Evolutionary conservation across 768 basidiomycete species (phyloP).

Genomic region (Suillus weaverae): DNA sequence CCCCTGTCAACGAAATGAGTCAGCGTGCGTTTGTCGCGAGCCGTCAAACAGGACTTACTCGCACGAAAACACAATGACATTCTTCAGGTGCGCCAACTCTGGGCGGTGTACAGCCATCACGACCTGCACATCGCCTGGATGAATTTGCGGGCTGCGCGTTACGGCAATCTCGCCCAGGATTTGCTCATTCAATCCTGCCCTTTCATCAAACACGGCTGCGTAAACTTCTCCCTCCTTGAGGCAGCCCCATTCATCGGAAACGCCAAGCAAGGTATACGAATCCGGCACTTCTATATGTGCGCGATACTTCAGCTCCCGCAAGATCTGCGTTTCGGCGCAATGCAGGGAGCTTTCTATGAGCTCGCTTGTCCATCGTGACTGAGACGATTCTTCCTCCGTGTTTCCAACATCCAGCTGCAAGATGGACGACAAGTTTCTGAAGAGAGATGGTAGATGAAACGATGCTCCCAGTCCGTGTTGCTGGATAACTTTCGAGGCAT

Average conservation of each 20-base stretch:
- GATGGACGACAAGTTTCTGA: constrained; percentile 36
- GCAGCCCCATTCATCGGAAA: constrained; percentile 51
- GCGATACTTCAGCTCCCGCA: constrained; percentile 52
- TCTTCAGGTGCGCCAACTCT: constrained; percentile 41
- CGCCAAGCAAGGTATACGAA: constrained; percentile 51
- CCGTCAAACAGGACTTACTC: constrained; percentile 29
- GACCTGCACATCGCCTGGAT: constrained; percentile 47
- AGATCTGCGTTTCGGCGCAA: constrained; percentile 43
- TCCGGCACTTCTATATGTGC: constrained; percentile 51
- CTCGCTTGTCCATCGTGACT: constrained; percentile 29
- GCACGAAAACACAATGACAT: constrained; percentile 53
- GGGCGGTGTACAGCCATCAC: constrained; percentile 43
- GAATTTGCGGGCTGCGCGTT: constrained; percentile 53
- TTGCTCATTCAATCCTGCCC: constrained; percentile 21
- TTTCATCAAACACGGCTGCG: constrained; percentile 39
- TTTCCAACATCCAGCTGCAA: constrained; percentile 32
- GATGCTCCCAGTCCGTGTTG: constrained; percentile 47
- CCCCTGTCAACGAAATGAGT: constrained; percentile 32
- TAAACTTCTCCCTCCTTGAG: constrained; percentile 49
- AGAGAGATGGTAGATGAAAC: constrained; percentile 44
- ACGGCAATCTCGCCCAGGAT: constrained; percentile 43
- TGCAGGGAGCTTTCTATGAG: constrained; percentile 39
- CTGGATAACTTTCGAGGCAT: constrained; percentile 40
- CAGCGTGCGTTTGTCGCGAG: constrained; percentile 9
- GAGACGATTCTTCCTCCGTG: constrained; percentile 9